Evolutionary conservation across 192 early-diverging fungal species (phyloP), one percentile per base, ranked within the genome.

Genomic region (Entrophospora sp.): DNA sequence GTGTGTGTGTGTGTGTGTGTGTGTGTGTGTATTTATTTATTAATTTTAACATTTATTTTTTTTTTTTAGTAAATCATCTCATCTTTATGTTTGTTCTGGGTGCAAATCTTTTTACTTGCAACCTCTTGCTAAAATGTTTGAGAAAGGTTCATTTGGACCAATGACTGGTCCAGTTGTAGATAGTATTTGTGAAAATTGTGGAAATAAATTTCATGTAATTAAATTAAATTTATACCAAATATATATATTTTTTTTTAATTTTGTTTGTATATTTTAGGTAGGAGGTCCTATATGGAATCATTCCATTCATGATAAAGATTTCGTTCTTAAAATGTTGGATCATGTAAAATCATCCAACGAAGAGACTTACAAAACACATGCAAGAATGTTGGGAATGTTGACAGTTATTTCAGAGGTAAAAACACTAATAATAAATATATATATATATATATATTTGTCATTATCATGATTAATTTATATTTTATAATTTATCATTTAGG

Each of bases 301-400:
- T 32, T 84, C 89, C 20, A 75, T 98, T 28, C 96, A 99, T 72
- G 81, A 96, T 67, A 68, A 72, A 27, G 79, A 77, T 5, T 99
- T 97, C 83, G 85, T 98, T 10, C 70, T 75, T 40, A 75, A 83
- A 58, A 92, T 98, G 90, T 63, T 92, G 35, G 71, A 86, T 44
- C 77, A 88, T 59, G 85, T 97, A 42, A 81, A 85, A 61, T 74
- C 69, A 3, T 68, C 81, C 0, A 78, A 68, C 22, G 57, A 66
- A 14, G 68, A 71, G 1, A 76, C 80, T 22, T 99, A 90, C 75
- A 86, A 85, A 45, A 99, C 97, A 0, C 74, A 83, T 44, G 65
- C 81, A 22, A 81, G 97, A 58, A 98, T 99, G 89, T 63, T 85
- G 70, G 97, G 97, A 38, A 98, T 99, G 96, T 77, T 99, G 46